These are phyloP conservation scores for Sphaerosporella brunnea DNA, from an alignment of 495 filamentous ascomycete species.

Conservation along the genomic window DNA sequence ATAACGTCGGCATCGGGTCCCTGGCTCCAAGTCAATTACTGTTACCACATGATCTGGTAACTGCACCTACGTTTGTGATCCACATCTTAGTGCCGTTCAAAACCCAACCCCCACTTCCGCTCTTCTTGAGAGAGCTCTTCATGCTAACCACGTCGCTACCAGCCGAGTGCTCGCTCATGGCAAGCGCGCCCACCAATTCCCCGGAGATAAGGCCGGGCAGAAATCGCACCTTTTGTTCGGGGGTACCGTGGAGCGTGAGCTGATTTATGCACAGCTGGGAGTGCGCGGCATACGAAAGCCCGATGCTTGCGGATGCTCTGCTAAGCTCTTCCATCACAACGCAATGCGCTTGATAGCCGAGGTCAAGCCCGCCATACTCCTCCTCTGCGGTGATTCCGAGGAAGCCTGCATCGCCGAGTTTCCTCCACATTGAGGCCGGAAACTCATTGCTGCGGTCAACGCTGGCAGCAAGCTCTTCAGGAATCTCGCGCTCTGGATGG, in stretches of 20 bases:
- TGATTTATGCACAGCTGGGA: constrained; percentile 96
- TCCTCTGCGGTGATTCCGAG: constrained; percentile 90
- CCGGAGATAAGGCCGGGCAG: constrained; percentile 72
- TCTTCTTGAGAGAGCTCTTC: constrained; percentile 56
- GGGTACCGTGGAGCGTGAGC: constrained; percentile 70
- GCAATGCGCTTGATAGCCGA: constrained; percentile 97
- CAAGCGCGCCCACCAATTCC: constrained; percentile 68
- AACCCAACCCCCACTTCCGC: constrained; percentile 60
- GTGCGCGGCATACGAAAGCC: constrained; percentile 84
- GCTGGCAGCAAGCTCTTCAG: constrained; percentile 59
- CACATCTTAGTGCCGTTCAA: constrained; percentile 96
- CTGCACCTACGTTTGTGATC: constrained; percentile 70
- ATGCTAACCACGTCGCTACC: constrained; percentile 92
- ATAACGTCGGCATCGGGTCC: constrained; percentile 81
- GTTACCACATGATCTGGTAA: background rate
- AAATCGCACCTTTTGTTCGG: constrained; percentile 59
- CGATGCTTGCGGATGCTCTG: constrained; percentile 58
- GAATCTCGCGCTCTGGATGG: constrained; percentile 51
- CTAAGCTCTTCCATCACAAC: constrained; percentile 82
- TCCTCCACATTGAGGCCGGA: constrained; percentile 79
- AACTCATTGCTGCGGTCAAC: constrained; percentile 82
- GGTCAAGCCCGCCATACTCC: constrained; percentile 70
- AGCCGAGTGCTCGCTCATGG: constrained; percentile 86
- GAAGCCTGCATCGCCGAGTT: constrained; percentile 78
- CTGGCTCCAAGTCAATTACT: constrained; percentile 24